Base-by-base conservation (phyloP, 2,329 filamentous ascomycete genomes). In the Penicillium fuscoglaucum region DNA sequence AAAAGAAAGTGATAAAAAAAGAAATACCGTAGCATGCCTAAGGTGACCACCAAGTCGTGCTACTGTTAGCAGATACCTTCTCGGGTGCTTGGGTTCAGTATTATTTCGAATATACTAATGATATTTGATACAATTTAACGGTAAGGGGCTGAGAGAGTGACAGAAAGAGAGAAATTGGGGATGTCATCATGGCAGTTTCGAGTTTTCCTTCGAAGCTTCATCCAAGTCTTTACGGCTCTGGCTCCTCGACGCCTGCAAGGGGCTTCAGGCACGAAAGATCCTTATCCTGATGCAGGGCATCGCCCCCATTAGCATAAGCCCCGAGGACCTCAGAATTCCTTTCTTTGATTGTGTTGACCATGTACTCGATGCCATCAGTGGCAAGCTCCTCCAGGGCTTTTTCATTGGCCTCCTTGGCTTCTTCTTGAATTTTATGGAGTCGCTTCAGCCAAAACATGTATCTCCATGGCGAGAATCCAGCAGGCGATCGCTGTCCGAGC, bases 361-460 rank as follows among this genome's bases (percentile, higher is more conserved):
- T 69, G 13, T n/a, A 51, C 1, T 65, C 21, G 41, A 70, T 70
- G 10, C 50, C 60, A 45, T 67, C 59, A 7, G 55, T 40, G 19
- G 64, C 65, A 31, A 53, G 44, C 54, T 68, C 66, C 41, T 60
- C 66, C 1, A 70, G 21, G 9, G 2, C 1, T 21, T 61, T 63
- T 40, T 69, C 66, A 24, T 59, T 49, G 2, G 60, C 62, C 40
- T 62, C 41, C 6, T 40, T 55, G 2, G 67, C 62, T 39, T 68
- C 52, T 8, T 68, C 65, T 13, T 50, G 50, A 29, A 68, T 66
- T 8, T 67, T 53, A 59, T 68, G 64, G 5, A 69, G 55, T 47
- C 65, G 60, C 59, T 66, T 69, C 4, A 70, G 49, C 68, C 68
- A 70, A 60, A 56, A 70, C 58, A 70, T 57, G 8, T 53, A 69